A percentile compares a stretch with the other conserved stretches of the same genome.
phyloP scores from a whole-genome alignment of 2,329 filamentous ascomycete species.

The Aspergillus fumigatiaffinis region DNA sequence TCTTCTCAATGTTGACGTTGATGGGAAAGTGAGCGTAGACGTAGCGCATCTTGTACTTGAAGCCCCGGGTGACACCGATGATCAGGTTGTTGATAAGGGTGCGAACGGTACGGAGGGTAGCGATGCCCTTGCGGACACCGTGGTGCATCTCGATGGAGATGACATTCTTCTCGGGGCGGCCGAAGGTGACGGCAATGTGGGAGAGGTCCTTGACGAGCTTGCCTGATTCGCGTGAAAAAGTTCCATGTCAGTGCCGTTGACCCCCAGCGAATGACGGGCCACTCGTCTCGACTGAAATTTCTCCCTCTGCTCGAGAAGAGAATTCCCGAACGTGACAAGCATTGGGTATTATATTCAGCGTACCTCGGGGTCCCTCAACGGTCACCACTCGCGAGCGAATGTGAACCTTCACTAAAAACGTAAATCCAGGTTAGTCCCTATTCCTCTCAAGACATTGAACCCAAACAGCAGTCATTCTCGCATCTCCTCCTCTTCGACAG shows the following conservation, averaged over 20 bases:
- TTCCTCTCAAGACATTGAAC: constrained; percentile 5
- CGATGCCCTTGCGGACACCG: constrained; percentile 95
- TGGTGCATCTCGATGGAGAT: constrained; percentile 99
- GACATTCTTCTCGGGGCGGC: constrained; percentile 74
- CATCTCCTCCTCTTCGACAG: constrained; percentile 1
- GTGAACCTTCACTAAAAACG: constrained; percentile 78
- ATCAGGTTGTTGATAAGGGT: constrained; percentile 99
- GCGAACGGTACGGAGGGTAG: constrained; percentile 95
- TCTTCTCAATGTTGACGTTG: constrained; percentile 99
- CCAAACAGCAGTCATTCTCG: not conserved
- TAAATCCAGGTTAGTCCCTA: constrained; percentile 23
- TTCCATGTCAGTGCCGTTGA: constrained; percentile 16
- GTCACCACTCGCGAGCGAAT: constrained; percentile 97
- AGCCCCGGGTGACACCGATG: constrained; percentile 96
- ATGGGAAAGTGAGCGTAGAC: constrained; percentile 99
- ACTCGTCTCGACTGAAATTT: not conserved
- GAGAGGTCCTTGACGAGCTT: constrained; percentile 96
- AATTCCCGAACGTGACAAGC: too few relatives aligned
- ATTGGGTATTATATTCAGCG: constrained; percentile 22
- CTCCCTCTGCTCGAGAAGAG: not conserved
- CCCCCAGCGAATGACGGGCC: not conserved
- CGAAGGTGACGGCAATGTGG: constrained; percentile 96
- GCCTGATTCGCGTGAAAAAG: constrained; percentile 49
- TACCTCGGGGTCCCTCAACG: constrained; percentile 94
- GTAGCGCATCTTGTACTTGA: constrained; percentile 99